Evolutionary conservation across 768 basidiomycete species (phyloP).

Genomic region (Boletus sp.): DNA sequence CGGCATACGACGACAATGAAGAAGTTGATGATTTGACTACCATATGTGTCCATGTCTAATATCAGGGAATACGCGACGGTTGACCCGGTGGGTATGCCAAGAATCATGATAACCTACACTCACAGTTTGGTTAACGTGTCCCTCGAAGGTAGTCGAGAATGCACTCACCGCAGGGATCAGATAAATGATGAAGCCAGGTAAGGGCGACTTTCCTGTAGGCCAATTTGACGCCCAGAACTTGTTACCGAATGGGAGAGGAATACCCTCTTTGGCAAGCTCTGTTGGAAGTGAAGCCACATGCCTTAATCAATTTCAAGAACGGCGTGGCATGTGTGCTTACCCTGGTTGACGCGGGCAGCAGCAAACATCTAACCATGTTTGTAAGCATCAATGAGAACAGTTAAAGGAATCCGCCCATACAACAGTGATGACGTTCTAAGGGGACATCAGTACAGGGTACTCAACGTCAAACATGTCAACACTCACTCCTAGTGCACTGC

Average conservation of each 20-base stretch:
- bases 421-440: slow-evolving; percentile 32
- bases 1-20: slow-evolving; percentile 49
- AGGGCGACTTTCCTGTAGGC: slow-evolving; percentile 53
- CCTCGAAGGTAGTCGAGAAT: no score
- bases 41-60: slow-evolving; percentile 47
- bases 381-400: neutral
- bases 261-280: slow-evolving; percentile 61
- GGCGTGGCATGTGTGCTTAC: slow-evolving; percentile 10
- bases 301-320: neutral
- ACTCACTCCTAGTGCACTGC: slow-evolving; percentile 36
- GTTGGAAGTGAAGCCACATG: neutral
- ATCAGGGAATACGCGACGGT: slow-evolving; percentile 56
- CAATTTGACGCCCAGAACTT: slow-evolving; percentile 60
- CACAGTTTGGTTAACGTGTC: neutral
- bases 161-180: slow-evolving; percentile 45
- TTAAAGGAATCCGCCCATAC: slow-evolving; percentile 11
- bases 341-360: slow-evolving; percentile 53
- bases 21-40: slow-evolving; percentile 51
- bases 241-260: slow-evolving; percentile 58
- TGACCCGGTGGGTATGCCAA: slow-evolving; percentile 42
- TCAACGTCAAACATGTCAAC: neutral
- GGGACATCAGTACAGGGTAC: neutral
- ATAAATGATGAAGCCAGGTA: slow-evolving; percentile 53
- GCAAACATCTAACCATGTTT: slow-evolving; percentile 41
- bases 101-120: slow-evolving; percentile 46